These are phyloP conservation scores for Aegilops tauschii DNA, from an alignment of 176 grass and related monocot species.

Conservation along the genomic window DNA sequence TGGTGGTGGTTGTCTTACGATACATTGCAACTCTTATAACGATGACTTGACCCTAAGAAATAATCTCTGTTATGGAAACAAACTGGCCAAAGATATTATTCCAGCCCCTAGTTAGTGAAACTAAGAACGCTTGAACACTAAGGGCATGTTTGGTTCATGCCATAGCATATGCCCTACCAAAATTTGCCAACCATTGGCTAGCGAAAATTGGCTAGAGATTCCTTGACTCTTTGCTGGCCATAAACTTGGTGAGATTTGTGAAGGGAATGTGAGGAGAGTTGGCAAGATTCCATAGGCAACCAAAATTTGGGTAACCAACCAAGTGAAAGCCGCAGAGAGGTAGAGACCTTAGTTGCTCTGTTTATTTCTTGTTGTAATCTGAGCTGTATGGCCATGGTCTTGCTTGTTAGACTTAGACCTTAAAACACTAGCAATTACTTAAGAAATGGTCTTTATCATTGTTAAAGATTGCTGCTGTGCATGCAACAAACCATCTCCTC, in stretches of 20 bases:
- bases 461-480: background rate
- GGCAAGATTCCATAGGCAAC: background rate
- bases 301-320: background rate
- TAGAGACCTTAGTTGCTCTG: background rate
- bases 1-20: background rate
- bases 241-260: background rate
- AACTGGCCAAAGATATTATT: background rate
- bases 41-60: background rate
- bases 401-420: background rate
- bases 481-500: background rate
- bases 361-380: background rate
- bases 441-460: conserved; percentile 14
- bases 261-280: background rate
- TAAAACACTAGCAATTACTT: background rate
- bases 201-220: background rate
- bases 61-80: background rate
- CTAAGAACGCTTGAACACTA: background rate
- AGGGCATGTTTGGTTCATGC: background rate
- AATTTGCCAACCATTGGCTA: background rate
- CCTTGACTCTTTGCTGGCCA: background rate
- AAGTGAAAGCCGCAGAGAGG: background rate
- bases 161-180: background rate
- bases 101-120: background rate
- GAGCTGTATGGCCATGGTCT: background rate
- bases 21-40: background rate